Evolutionary conservation across 2,329 filamentous ascomycete species (phyloP).

Genomic region (Fusarium papillatum): DNA sequence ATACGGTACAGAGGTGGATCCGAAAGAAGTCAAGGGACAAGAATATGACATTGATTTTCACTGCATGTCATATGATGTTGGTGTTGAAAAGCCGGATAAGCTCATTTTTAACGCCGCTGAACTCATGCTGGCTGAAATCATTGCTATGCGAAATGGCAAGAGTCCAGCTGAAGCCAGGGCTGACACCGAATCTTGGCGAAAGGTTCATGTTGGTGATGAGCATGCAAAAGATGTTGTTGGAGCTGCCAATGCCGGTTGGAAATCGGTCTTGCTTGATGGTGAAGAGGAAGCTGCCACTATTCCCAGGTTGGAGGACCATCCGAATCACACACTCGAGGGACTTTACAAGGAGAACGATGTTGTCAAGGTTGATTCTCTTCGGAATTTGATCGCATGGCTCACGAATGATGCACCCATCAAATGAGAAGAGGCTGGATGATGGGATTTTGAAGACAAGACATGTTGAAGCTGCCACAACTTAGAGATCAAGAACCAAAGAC

Average conservation of each 20-base stretch:
- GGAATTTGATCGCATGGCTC: conserved; percentile 23
- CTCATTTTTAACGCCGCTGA: conserved; percentile 69
- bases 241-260: conserved; percentile 28
- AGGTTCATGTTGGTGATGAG: conserved; percentile 37
- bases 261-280: conserved; percentile 25
- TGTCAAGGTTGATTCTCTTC: conserved; percentile 23
- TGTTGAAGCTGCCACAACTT: neutral
- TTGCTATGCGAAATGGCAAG: conserved; percentile 13
- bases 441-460: neutral
- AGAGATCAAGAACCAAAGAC: neutral
- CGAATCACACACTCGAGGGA: neutral
- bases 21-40: fast-evolving
- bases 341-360: conserved; percentile 8
- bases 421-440: neutral
- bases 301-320: conserved; percentile 13
- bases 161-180: neutral
- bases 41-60: conserved; percentile 34
- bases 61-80: conserved; percentile 72
- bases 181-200: conserved; percentile 14
- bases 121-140: conserved; percentile 47
- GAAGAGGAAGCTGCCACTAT: conserved; percentile 13
- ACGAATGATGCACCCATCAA: neutral
- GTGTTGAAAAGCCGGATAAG: conserved; percentile 69
- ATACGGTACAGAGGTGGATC: neutral
- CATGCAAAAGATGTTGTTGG: conserved; percentile 35